phyloP scores from a whole-genome alignment of 345 rosid species.

The Microthlaspi erraticum region DNA sequence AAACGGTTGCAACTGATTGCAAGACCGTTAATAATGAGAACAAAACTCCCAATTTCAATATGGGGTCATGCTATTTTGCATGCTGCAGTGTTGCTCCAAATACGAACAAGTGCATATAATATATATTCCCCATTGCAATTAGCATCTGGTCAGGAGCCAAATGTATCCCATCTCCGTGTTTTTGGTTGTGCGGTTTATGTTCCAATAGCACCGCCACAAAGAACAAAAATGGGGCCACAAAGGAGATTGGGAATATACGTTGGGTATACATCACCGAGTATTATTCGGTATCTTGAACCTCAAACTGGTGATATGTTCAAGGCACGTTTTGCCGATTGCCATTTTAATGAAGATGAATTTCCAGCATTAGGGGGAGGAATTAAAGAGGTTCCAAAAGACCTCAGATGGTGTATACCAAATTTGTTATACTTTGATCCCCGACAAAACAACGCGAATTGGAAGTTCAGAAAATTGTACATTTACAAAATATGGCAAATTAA shows the following conservation, averaged over 20 bases:
- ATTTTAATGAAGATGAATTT: not conserved
- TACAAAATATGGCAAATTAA: not conserved
- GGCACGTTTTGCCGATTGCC: not conserved
- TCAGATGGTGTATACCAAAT: not conserved
- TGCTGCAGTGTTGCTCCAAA: too few species aligned
- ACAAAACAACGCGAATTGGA: not conserved
- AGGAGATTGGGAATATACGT: not conserved
- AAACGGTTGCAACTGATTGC: too few species aligned
- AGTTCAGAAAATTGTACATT: not conserved
- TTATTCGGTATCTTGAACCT: not conserved
- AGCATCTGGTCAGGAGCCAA: not conserved
- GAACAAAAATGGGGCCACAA: slow-evolving; percentile 4
- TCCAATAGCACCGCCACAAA: too few species aligned
- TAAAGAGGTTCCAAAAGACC: not conserved
- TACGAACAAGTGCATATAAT: not conserved
- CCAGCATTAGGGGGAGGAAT: not conserved
- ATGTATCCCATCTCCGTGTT: not conserved
- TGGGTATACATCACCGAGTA: not conserved
- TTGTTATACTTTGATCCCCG: not conserved
- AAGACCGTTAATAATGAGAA: too few species aligned
- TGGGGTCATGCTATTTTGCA: too few species aligned
- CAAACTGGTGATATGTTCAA: not conserved
- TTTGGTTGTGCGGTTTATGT: not conserved
- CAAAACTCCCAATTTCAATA: too few species aligned
- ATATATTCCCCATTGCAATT: not conserved